Evolutionary conservation across 805 yeast genomes (phyloP), one percentile per base, ranked within the genome.

Genomic region (Yarrowia sp.): DNA sequence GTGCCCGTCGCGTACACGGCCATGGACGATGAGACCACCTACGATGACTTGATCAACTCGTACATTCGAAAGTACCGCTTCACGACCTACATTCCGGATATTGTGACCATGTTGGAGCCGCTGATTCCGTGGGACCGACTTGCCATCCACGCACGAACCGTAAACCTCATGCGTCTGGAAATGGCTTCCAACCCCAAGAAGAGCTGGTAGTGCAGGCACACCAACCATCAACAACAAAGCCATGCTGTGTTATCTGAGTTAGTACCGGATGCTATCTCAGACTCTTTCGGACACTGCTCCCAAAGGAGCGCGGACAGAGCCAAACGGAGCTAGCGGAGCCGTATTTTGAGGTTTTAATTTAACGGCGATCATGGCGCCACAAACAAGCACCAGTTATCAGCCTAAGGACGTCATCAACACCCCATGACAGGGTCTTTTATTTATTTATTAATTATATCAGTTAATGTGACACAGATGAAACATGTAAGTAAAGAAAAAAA

Each of bases 31-130:
- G 61, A 39, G 36, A 55, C 60, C 22, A 53, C 61, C 22, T 55
- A 41, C 22, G 61, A 55, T 15, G 61, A 55, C 47, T 36, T 55
- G 13, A 55, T 55, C 61, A 55, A 55, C 47, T 47, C 39, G 17
- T 55, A 55, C 61, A 55, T 55, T 41, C n/a, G 31, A 28, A 55
- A 55, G 47, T 55, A 55, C 61, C 41, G 61, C 36, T 55, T 55
- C 47, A 55, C 61, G 22, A 55, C 61, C 6, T 55, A 55, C 43
- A 55, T 55, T n/a, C 38, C 61, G 13, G 61, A 55, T 38, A 55
- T 55, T 41, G 61, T 55, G 22, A 55, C 61, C 61, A 55, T 55
- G 61, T 10, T 55, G 47, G 61, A 55, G 31, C 61, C 61, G 1
- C 61, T 31, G 13, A 55, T 55, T 17, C 61, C 61, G 8, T 55